Evolutionary conservation across 1,139 yeast genomes (phyloP).

Genomic region (Eremothecium cymbalariae): DNA sequence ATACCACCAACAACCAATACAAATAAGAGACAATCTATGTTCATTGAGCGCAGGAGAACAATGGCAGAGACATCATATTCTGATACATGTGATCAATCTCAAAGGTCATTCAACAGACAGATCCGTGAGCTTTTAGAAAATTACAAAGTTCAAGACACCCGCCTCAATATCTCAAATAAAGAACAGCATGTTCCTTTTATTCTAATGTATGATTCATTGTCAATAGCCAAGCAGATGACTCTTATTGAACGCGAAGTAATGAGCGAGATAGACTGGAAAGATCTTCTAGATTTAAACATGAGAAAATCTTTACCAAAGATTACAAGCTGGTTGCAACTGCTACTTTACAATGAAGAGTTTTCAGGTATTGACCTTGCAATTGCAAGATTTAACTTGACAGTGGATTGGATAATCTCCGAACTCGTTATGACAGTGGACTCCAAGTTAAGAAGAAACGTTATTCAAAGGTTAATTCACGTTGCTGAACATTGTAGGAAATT

Average conservation of each 20-base stretch:
- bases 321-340: slow-evolving; percentile 79
- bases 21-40: slow-evolving; percentile 28
- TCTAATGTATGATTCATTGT: slow-evolving; percentile 56
- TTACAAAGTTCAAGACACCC: slow-evolving; percentile 24
- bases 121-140: slow-evolving; percentile 21
- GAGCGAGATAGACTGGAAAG: slow-evolving; percentile 87
- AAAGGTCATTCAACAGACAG: slow-evolving; percentile 12
- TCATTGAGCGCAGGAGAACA: slow-evolving; percentile 35
- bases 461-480: slow-evolving; percentile 74
- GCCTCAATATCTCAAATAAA: slow-evolving; percentile 21
- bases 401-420: slow-evolving; percentile 90
- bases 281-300: slow-evolving; percentile 72
- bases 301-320: slow-evolving; percentile 57
- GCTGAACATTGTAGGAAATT: slow-evolving; percentile 64
- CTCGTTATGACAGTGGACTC: slow-evolving; percentile 58
- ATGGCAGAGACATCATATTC: slow-evolving; percentile 24
- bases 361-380: slow-evolving; percentile 81
- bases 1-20: slow-evolving; percentile 15
- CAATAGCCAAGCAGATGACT: slow-evolving; percentile 73
- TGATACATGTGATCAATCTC: background rate
- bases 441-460: slow-evolving; percentile 53
- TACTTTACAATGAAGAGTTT: slow-evolving; percentile 51
- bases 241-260: slow-evolving; percentile 77
- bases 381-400: slow-evolving; percentile 78
- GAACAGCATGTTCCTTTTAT: slow-evolving; percentile 69